Percentiles rank a stretch among this genome's conserved stretches.
phyloP scores from a whole-genome alignment of 345 rosid genomes.

The Sisymbrium irio region DNA sequence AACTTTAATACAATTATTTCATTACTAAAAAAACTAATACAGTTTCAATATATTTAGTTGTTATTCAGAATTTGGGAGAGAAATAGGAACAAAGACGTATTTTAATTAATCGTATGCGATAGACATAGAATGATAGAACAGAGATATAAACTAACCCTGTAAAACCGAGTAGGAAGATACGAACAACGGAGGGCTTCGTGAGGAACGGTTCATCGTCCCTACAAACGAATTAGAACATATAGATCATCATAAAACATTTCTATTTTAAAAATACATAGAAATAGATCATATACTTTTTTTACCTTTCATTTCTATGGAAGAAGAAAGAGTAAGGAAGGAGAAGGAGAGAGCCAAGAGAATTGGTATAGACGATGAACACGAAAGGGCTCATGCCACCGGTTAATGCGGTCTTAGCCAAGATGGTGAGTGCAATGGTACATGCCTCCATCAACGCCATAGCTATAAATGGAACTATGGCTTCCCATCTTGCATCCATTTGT shows the following conservation, averaged over 20 bases:
- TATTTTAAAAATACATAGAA: neutral
- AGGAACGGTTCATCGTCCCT: conserved; percentile 28
- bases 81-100: neutral
- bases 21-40: neutral
- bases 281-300: neutral
- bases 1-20: neutral
- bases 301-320: conserved; percentile 60
- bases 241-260: neutral
- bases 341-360: conserved; percentile 52
- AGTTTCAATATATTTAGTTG: neutral
- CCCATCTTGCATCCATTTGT: conserved; percentile 29
- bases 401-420: conserved; percentile 61
- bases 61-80: neutral
- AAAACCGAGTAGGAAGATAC: conserved; percentile 36
- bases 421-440: conserved; percentile 64
- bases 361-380: conserved; percentile 67
- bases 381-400: conserved; percentile 71
- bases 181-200: conserved; percentile 30
- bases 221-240: neutral
- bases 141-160: conserved; percentile 24
- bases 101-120: neutral
- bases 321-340: conserved; percentile 65
- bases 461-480: conserved; percentile 43
- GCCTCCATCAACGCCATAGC: conserved; percentile 69
- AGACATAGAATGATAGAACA: neutral